Percentiles rank a stretch among this genome's conserved stretches.
Conservation (phyloP, 805 yeast species). For the Myxozyma nipponensis region DNA sequence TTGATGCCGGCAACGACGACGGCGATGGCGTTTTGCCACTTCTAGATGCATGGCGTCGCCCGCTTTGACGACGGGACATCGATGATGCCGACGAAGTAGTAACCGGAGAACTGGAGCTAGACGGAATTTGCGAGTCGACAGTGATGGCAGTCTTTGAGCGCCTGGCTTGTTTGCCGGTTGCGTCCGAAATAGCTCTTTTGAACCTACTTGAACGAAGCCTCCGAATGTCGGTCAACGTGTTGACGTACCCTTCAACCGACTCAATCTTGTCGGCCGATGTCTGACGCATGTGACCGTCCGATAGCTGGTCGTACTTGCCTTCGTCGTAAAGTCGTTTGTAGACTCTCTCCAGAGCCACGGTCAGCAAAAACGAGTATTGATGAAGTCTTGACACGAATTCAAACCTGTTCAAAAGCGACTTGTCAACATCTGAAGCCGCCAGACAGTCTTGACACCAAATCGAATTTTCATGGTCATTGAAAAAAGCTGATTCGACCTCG, state of each 20-base stretch:
- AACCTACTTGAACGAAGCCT: conserved; percentile 71
- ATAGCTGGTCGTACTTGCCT: neutral
- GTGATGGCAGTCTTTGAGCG: conserved; percentile 56
- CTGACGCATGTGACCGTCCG: conserved; percentile 5
- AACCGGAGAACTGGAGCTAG: conserved; percentile 1
- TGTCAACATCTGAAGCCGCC: conserved; percentile 35
- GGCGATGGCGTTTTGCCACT: neutral
- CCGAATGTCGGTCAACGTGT: conserved; percentile 72
- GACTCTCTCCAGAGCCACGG: conserved; percentile 75
- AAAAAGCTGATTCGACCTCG: conserved; percentile 42
- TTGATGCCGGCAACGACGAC: neutral
- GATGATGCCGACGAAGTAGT: neutral
- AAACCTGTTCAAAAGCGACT: conserved; percentile 46
- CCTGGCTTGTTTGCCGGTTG: conserved; percentile 54
- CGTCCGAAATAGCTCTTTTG: conserved; percentile 43
- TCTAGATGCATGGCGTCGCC: neutral
- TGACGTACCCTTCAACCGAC: conserved; percentile 45
- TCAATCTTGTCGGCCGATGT: conserved; percentile 22
- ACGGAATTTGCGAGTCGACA: neutral
- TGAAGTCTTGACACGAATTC: conserved; percentile 59
- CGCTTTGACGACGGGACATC: neutral
- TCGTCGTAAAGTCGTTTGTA: conserved; percentile 13
- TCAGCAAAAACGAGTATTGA: conserved; percentile 72
- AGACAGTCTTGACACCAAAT: conserved; percentile 66
- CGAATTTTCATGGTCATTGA: conserved; percentile 35